A percentile compares a stretch with the other conserved stretches of the same genome.
Evolutionary conservation across 2,329 filamentous ascomycete genomes (phyloP).

Genomic region (Hansfordia pulvinata): DNA sequence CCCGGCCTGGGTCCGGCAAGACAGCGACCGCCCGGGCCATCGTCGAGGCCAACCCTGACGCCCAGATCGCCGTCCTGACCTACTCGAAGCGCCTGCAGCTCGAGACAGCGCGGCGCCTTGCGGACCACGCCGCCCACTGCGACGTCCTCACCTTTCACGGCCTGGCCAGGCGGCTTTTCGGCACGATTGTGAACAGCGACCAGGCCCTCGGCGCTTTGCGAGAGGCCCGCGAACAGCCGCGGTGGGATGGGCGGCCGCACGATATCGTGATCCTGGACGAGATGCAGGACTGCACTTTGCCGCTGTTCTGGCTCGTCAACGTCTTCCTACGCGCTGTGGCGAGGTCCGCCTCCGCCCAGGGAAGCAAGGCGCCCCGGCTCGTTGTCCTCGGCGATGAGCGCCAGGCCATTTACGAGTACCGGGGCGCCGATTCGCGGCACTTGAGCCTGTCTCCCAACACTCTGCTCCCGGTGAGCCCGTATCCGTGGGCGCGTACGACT

Average conservation of each 20-base stretch:
- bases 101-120: slow-evolving; percentile 12
- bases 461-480: slow-evolving; percentile 8
- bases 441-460: slow-evolving; percentile 11
- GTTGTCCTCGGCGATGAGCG: slow-evolving; percentile 17
- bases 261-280: slow-evolving; percentile 19
- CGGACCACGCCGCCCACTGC: slow-evolving; percentile 5
- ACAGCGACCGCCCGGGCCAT: slow-evolving; percentile 17
- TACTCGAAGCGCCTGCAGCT: slow-evolving; percentile 14
- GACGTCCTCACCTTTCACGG: slow-evolving; percentile 14
- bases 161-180: slow-evolving; percentile 10
- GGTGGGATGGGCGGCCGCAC: slow-evolving; percentile 10
- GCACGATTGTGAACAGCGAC: slow-evolving; percentile 7
- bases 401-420: slow-evolving; percentile 15
- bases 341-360: slow-evolving; percentile 1
- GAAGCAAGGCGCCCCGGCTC: slow-evolving; percentile 7
- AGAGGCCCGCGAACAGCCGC: slow-evolving; percentile 5
- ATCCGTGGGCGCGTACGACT: slow-evolving; percentile 7
- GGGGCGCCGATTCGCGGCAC: slow-evolving; percentile 14
- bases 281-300: slow-evolving; percentile 16
- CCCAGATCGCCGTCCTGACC: slow-evolving; percentile 10
- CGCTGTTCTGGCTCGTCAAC: slow-evolving; percentile 12
- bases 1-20: slow-evolving; percentile 18
- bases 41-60: slow-evolving; percentile 9
- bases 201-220: slow-evolving; percentile 5
- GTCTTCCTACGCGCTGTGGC: slow-evolving; percentile 13